phyloP scores from a whole-genome alignment of 495 filamentous ascomycete genomes.

The Hypoxylon intermedium region DNA sequence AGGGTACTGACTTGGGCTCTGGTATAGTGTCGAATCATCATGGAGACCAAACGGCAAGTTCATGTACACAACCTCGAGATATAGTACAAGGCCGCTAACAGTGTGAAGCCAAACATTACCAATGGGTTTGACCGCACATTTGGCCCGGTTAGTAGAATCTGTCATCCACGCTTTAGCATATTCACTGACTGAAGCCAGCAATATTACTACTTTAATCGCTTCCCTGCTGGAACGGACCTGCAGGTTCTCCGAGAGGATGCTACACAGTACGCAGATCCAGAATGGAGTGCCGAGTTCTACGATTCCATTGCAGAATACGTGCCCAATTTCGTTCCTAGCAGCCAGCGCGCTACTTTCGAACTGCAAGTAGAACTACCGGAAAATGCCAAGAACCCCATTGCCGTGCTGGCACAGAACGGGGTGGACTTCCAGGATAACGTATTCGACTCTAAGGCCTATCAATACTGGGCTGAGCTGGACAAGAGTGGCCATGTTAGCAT shows the following conservation, averaged over 20 bases:
- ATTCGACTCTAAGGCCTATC: constrained; percentile 54
- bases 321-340: constrained; percentile 58
- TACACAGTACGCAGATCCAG: constrained; percentile 50
- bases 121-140: constrained; percentile 66
- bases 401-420: constrained; percentile 58
- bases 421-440: constrained; percentile 66
- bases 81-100: constrained; percentile 10
- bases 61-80: neutral
- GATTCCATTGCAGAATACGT: constrained; percentile 63
- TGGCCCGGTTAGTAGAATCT: constrained; percentile 48
- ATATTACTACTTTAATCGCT: constrained; percentile 63
- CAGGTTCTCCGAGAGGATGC: constrained; percentile 57
- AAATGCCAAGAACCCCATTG: constrained; percentile 54
- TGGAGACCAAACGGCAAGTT: constrained; percentile 55
- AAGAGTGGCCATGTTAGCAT: constrained; percentile 55
- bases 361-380: constrained; percentile 55
- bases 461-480: constrained; percentile 64
- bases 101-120: constrained; percentile 60
- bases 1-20: constrained; percentile 16
- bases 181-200: constrained; percentile 43
- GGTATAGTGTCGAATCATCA: constrained; percentile 64
- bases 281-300: constrained; percentile 63
- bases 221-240: constrained; percentile 50
- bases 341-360: constrained; percentile 50
- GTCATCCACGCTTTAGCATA: neutral